Evolutionary conservation across 108 stramenopile genomes (phyloP), one percentile per base, ranked within the genome.

Genomic region (Nitzschia palea): DNA sequence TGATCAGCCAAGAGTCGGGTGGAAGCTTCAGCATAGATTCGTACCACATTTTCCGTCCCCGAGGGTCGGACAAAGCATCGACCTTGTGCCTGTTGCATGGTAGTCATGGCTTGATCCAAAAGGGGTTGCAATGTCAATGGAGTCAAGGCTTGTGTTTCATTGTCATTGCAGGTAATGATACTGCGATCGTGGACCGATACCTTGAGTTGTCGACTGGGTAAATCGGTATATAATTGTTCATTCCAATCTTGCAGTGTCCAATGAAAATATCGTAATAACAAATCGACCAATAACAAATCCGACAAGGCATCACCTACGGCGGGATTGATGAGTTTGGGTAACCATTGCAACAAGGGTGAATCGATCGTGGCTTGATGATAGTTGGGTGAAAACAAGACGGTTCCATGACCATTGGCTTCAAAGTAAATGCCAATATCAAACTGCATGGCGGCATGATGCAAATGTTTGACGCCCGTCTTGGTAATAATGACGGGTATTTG

Each of bases 401-500:
- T 99, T 6, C 99, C 99, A 70, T 99, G 99, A 4, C 99, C 99
- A 79, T 99, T 99, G 44, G 99, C 93, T 79, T 99, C 99, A 76
- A 98, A 99, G 88, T 99, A 99, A 17, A 98, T 90, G 22, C 99
- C 99, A 20, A 99, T 83, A 77, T 98, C 99, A 81, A 94, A 98
- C 32, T 86, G 57, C 55, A 86, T 76, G 3, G 98, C 98, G 42
- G 87, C 89, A 48, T 94, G 91, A 72, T 99, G 99, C 6, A 98
- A 82, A 67, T 96, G 88, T 73, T 99, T 98, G 58, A 99, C 98
- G 31, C 98, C 98, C 10, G 99, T 98, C 81, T 95, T 96, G 68
- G 95, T 94, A 66, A 95, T 81, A 6, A 78, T 61, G 15, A 95
- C 90, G 42, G 75, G 72, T 37, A 79, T 4, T 31, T 50, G 17